These are phyloP conservation scores for Mentha longifolia DNA, from an alignment of 257 asterid genomes.

Conservation along the genomic window DNA sequence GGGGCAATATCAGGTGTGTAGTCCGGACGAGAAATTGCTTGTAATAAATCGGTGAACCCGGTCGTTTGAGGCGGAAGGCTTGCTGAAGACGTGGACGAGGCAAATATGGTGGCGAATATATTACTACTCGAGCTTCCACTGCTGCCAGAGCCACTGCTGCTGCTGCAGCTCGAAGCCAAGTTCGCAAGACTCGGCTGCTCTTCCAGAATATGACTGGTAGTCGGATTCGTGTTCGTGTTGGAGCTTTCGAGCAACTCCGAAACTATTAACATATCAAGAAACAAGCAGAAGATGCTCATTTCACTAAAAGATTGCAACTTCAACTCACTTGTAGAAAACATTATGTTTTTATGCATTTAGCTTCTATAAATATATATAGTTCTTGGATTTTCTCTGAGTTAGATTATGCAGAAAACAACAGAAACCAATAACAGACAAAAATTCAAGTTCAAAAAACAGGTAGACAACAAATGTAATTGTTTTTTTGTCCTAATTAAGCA, in stretches of 20 bases:
- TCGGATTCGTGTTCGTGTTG: slow-evolving; percentile 35
- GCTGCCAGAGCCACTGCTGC: slow-evolving; percentile 54
- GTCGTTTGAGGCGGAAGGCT: slow-evolving; percentile 54
- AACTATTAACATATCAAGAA: slow-evolving; percentile 22
- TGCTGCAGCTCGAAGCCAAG: slow-evolving; percentile 51
- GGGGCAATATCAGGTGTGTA: slow-evolving; percentile 37
- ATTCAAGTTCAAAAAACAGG: slow-evolving; percentile 43
- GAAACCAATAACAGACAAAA: slow-evolving; percentile 57
- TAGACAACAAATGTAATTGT: slow-evolving; percentile 40
- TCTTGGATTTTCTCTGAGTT: slow-evolving; percentile 39
- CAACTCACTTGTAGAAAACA: slow-evolving; percentile 5
- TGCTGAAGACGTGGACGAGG: slow-evolving; percentile 64
- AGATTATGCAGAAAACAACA: slow-evolving; percentile 52
- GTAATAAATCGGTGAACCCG: slow-evolving; percentile 51
- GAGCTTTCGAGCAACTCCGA: slow-evolving; percentile 54
- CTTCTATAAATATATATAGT: slow-evolving; percentile 19
- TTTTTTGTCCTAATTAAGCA: slow-evolving; percentile 28
- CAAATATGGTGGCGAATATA: slow-evolving; percentile 70
- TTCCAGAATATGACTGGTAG: slow-evolving; percentile 49
- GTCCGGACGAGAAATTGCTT: slow-evolving; percentile 44
- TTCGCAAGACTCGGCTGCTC: slow-evolving; percentile 44
- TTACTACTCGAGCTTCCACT: slow-evolving; percentile 63
- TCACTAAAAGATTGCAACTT: slow-evolving; percentile 35
- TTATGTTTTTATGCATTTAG: slow-evolving; percentile 19
- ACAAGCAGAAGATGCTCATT: slow-evolving; percentile 29